phyloP scores from a whole-genome alignment of 305 asterid species.

The Fraxinus paxiana region DNA sequence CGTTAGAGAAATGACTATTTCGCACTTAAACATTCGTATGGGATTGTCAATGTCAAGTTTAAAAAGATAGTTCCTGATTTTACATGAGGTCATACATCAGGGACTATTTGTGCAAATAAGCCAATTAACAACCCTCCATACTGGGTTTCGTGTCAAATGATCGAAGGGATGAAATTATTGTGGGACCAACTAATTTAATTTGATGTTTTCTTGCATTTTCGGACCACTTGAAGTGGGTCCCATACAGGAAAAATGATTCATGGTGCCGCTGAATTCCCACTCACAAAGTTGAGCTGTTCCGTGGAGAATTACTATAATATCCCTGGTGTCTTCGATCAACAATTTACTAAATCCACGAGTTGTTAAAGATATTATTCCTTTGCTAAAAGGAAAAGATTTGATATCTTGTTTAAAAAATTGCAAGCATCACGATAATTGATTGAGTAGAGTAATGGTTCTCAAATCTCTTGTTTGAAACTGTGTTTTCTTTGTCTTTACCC shows the following conservation, averaged over 20 bases:
- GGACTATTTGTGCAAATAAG: neutral
- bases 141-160: constrained; percentile 28
- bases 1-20: neutral
- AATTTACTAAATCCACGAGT: neutral
- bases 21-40: neutral
- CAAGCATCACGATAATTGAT: neutral
- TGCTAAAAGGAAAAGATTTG: no score
- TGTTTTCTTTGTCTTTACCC: neutral
- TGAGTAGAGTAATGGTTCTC: neutral
- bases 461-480: neutral
- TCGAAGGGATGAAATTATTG: constrained; percentile 12
- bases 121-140: constrained; percentile 20
- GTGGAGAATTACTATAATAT: neutral
- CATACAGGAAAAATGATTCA: neutral
- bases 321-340: constrained; percentile 14
- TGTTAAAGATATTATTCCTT: neutral
- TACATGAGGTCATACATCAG: neutral
- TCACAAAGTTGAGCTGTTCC: constrained; percentile 29
- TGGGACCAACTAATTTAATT: neutral
- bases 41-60: neutral
- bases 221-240: constrained; percentile 38
- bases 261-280: constrained; percentile 32
- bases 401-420: neutral
- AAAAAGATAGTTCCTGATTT: neutral
- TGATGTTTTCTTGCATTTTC: constrained; percentile 4